phyloP scores from a whole-genome alignment of 1,284 basidiomycete genomes.

The Ustilago curta region DNA sequence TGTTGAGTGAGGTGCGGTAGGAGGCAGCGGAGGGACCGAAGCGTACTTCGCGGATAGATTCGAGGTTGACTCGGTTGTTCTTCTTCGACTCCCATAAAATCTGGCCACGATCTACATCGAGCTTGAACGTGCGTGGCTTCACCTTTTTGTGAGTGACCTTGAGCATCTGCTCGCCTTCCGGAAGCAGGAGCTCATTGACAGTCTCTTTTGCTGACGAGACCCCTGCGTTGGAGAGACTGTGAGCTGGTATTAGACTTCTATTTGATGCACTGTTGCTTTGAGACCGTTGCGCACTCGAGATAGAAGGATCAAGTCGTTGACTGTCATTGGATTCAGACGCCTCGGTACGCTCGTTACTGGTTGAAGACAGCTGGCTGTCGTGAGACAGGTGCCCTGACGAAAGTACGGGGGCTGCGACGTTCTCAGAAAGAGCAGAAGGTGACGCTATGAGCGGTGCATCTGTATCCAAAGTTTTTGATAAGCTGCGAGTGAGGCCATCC shows the following conservation, averaged over 20 bases:
- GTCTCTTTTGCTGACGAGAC: not conserved
- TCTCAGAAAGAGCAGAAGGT: conserved; percentile 14
- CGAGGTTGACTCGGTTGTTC: conserved; percentile 80
- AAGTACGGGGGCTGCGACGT: not conserved
- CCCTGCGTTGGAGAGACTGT: not conserved
- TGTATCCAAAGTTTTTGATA: conserved; percentile 13
- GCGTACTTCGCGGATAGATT: conserved; percentile 90
- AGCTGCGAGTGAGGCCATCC: conserved; percentile 11
- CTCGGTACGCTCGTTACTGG: not conserved
- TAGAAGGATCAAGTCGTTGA: not conserved
- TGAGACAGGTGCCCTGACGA: not conserved
- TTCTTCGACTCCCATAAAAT: conserved; percentile 88
- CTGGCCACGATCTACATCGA: conserved; percentile 82
- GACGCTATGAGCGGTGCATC: conserved; percentile 11
- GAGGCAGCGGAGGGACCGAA: conserved; percentile 80
- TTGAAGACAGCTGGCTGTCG: not conserved
- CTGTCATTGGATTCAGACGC: not conserved
- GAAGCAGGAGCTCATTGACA: conserved; percentile 32
- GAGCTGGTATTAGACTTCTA: not conserved
- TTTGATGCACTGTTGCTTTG: not conserved
- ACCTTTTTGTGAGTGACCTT: conserved; percentile 89
- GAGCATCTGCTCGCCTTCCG: conserved; percentile 74
- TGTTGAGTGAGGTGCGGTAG: conserved; percentile 81
- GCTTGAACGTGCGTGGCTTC: conserved; percentile 79
- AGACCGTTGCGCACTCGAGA: not conserved